Evolutionary conservation across 257 asterid species (phyloP).

Genomic region (Capsicum pubescens): DNA sequence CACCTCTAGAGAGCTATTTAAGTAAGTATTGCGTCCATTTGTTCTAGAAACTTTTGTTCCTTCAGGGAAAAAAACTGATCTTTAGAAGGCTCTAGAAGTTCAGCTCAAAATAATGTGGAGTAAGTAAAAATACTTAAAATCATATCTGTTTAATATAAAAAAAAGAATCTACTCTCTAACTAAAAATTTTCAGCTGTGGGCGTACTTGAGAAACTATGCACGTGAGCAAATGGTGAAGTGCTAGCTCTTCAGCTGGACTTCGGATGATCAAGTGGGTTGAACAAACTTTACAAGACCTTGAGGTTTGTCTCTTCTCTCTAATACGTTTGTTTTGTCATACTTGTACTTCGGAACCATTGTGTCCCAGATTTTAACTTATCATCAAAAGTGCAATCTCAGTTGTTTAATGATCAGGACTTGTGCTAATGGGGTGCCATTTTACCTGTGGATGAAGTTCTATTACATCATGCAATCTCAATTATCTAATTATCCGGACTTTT

Average conservation of each 20-base stretch:
- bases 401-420: background rate
- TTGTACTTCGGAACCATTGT: background rate
- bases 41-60: background rate
- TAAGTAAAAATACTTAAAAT: background rate
- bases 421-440: conserved; percentile 14
- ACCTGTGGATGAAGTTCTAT: background rate
- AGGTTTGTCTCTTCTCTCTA: conserved; percentile 64
- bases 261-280: conserved; percentile 96
- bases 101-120: too few relatives aligned
- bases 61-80: background rate
- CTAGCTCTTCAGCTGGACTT: conserved; percentile 97
- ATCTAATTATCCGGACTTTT: background rate
- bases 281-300: conserved; percentile 96
- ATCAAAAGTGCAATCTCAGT: conserved; percentile 4
- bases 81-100: too few relatives aligned
- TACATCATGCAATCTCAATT: background rate
- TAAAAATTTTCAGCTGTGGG: conserved; percentile 75
- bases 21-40: conserved; percentile 5
- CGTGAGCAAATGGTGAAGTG: conserved; percentile 98
- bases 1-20: background rate
- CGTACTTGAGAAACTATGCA: conserved; percentile 83
- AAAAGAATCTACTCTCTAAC: conserved; percentile 29
- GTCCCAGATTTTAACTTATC: background rate
- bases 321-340: background rate
- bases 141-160: background rate